Conservation (phyloP, 148 eudicot genomes). For the Talinum fruticosum region DNA sequence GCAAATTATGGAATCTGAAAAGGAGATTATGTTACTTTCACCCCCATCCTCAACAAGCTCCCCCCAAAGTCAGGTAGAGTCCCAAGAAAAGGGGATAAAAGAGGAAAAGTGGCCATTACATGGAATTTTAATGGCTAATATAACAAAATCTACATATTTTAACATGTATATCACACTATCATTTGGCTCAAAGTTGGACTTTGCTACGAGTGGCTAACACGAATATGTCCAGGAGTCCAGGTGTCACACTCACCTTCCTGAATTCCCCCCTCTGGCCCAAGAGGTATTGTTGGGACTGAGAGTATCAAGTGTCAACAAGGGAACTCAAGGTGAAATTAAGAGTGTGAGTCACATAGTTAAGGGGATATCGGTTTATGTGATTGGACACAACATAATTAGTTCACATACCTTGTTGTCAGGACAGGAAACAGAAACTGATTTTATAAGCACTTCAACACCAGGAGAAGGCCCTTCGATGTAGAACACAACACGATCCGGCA, state of each 20-base stretch:
- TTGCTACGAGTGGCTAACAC: neutral
- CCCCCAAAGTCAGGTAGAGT: no score
- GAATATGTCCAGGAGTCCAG: neutral
- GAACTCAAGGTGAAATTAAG: neutral
- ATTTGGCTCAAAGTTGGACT: neutral
- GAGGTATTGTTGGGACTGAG: no score
- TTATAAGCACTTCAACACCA: slow-evolving; percentile 64
- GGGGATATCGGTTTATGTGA: neutral
- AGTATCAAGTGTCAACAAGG: neutral
- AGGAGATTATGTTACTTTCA: neutral
- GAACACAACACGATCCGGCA: slow-evolving; percentile 53
- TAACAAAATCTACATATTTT: neutral
- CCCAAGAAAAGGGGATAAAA: no score
- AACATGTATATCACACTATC: neutral
- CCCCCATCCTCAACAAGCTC: no score
- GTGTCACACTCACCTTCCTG: neutral
- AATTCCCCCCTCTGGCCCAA: neutral
- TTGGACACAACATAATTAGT: slow-evolving; percentile 18
- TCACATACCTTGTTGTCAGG: slow-evolving; percentile 23
- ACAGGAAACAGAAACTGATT: slow-evolving; percentile 54
- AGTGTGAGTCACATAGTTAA: neutral
- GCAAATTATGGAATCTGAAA: neutral
- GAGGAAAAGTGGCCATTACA: neutral
- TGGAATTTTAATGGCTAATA: neutral
- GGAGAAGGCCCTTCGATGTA: slow-evolving; percentile 86